phyloP scores from a whole-genome alignment of 345 rosid species.

The Eucalyptus caleyi region DNA sequence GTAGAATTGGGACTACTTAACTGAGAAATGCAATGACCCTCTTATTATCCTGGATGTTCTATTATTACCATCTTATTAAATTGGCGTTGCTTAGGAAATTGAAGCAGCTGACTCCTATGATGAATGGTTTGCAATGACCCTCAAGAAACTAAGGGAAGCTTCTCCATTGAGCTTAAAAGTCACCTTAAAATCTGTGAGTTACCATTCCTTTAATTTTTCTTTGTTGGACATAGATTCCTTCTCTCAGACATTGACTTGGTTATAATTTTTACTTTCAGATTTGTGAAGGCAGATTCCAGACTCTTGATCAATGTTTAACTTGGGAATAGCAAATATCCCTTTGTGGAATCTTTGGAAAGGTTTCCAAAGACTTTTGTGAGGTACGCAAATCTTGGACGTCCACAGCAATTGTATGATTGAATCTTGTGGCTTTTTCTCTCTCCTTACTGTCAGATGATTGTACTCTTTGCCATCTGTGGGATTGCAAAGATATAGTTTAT shows the following conservation, averaged over 20 bases:
- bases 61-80: background rate
- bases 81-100: no score
- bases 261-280: rapidly evolving
- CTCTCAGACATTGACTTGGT: rapidly evolving
- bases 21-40: background rate
- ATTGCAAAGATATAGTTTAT: background rate
- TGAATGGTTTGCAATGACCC: no score
- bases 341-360: no score
- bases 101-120: no score
- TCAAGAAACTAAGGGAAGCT: no score
- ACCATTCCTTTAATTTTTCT: no score
- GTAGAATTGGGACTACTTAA: background rate
- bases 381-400: slow-evolving; percentile 5
- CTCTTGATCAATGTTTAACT: no score
- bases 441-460: background rate
- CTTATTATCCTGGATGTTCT: background rate
- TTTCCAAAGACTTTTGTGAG: slow-evolving; percentile 7
- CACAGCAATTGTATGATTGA: background rate
- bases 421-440: background rate
- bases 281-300: no score
- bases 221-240: no score
- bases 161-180: no score
- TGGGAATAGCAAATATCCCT: no score
- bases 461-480: background rate
- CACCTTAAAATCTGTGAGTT: no score